Conservation (phyloP, 345 rosid species). For the Mercurialis annua region DNA sequence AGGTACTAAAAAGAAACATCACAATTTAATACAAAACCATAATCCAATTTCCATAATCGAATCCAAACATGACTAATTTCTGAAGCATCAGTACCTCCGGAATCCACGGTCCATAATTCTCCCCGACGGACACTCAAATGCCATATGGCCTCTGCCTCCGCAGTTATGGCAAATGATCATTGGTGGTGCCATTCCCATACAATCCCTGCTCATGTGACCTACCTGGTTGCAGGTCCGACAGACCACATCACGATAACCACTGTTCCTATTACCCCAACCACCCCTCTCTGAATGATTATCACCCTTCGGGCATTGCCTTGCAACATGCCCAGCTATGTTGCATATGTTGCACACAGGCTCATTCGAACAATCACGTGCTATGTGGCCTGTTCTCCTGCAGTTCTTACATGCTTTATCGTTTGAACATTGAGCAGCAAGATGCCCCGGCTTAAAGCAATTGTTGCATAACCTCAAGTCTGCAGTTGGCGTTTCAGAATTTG, state of each 20-base stretch:
- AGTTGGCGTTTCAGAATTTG: constrained; percentile 55
- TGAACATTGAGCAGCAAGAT: constrained; percentile 77
- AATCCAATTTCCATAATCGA: neutral
- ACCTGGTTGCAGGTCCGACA: constrained; percentile 69
- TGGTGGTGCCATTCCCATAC: constrained; percentile 64
- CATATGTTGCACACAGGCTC: constrained; percentile 77
- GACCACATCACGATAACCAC: constrained; percentile 52
- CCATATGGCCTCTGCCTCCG: constrained; percentile 87
- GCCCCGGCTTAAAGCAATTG: constrained; percentile 91
- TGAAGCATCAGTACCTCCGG: constrained; percentile 6
- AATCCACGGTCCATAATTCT: constrained; percentile 26
- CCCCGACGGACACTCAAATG: constrained; percentile 78
- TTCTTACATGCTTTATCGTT: constrained; percentile 93
- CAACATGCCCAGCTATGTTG: constrained; percentile 77
- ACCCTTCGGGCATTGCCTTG: constrained; percentile 72
- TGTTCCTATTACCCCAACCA: constrained; percentile 41
- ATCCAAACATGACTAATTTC: neutral
- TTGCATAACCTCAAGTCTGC: constrained; percentile 83
- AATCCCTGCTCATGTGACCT: constrained; percentile 78
- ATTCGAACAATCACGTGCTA: constrained; percentile 80
- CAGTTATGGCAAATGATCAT: constrained; percentile 81
- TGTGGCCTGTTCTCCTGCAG: constrained; percentile 84
- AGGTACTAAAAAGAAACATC: neutral
- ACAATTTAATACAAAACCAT: neutral
- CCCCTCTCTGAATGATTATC: constrained; percentile 16